A percentile compares a stretch with the other conserved stretches of the same genome.
Conservation (phyloP, 805 yeast species). For the Nakazawaea sp. region DNA sequence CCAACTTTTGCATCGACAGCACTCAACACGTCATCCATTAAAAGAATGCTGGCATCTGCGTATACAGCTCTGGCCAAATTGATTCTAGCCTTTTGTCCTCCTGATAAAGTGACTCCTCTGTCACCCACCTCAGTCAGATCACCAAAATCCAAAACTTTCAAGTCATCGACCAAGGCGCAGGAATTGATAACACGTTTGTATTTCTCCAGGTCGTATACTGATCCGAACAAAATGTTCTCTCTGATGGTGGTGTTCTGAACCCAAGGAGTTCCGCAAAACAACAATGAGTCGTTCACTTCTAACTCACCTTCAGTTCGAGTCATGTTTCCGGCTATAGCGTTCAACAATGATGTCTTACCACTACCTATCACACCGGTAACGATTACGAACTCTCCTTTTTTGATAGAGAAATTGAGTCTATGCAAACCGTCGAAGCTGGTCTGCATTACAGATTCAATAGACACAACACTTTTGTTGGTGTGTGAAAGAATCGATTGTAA, state of each 20-base stretch:
- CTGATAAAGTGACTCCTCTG: slow-evolving; percentile 76
- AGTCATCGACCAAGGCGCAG: slow-evolving; percentile 64
- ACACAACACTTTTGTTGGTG: slow-evolving; percentile 16
- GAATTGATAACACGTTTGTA: slow-evolving; percentile 51
- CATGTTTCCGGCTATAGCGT: slow-evolving; percentile 69
- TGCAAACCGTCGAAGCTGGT: slow-evolving; percentile 28
- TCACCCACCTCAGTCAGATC: slow-evolving; percentile 81
- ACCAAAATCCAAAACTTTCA: slow-evolving; percentile 64
- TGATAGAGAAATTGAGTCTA: slow-evolving; percentile 39
- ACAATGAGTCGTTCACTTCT: slow-evolving; percentile 42
- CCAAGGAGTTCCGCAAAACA: slow-evolving; percentile 58
- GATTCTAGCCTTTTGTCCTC: slow-evolving; percentile 85
- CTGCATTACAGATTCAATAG: slow-evolving; percentile 6
- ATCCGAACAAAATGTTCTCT: slow-evolving; percentile 69
- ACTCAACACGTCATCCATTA: slow-evolving; percentile 73
- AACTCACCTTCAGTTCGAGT: slow-evolving; percentile 43
- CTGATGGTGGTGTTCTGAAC: slow-evolving; percentile 73
- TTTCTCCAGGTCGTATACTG: slow-evolving; percentile 35
- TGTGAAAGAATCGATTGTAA: background rate
- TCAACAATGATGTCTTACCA: slow-evolving; percentile 70
- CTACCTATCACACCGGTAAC: slow-evolving; percentile 73
- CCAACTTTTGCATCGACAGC: slow-evolving; percentile 89
- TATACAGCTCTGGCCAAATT: slow-evolving; percentile 77
- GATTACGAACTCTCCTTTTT: slow-evolving; percentile 54
- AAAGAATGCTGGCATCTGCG: slow-evolving; percentile 57